Evolutionary conservation across 2,329 filamentous ascomycete species (phyloP).

Genomic region (Colletotrichum lupini): DNA sequence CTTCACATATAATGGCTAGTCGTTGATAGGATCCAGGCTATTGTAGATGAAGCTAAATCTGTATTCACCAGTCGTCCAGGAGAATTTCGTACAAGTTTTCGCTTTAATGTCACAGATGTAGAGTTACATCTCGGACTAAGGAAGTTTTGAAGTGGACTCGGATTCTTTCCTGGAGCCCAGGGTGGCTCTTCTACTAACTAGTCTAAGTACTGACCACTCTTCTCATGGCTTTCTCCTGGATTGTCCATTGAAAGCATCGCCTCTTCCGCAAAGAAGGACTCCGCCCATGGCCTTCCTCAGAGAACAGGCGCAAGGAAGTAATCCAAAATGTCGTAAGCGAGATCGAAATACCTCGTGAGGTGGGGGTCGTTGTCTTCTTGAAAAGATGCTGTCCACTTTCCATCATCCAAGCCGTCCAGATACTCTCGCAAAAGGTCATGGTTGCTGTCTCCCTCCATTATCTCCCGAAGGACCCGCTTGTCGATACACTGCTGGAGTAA

Average conservation of each 20-base stretch:
- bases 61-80: neutral
- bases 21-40: neutral
- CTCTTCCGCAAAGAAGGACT: neutral
- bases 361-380: conserved; percentile 38
- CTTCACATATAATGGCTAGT: neutral
- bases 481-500: conserved; percentile 67
- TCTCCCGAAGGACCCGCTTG: conserved; percentile 54
- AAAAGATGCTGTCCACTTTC: conserved; percentile 50
- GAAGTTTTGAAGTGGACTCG: neutral
- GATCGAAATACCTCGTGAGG: conserved; percentile 51
- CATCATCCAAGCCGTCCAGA: conserved; percentile 61
- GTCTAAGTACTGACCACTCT: neutral
- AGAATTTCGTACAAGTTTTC: too few species aligned
- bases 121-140: too few species aligned
- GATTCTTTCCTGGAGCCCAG: neutral
- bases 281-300: conserved; percentile 41
- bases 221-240: neutral
- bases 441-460: conserved; percentile 49
- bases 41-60: neutral
- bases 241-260: neutral
- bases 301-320: conserved; percentile 64
- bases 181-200: neutral
- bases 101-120: too few species aligned
- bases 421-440: conserved; percentile 58
- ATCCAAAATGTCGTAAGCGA: conserved; percentile 66